These are phyloP conservation scores for Aaosphaeria arxii DNA, from an alignment of 2,329 filamentous ascomycete species.

Conservation along the genomic window DNA sequence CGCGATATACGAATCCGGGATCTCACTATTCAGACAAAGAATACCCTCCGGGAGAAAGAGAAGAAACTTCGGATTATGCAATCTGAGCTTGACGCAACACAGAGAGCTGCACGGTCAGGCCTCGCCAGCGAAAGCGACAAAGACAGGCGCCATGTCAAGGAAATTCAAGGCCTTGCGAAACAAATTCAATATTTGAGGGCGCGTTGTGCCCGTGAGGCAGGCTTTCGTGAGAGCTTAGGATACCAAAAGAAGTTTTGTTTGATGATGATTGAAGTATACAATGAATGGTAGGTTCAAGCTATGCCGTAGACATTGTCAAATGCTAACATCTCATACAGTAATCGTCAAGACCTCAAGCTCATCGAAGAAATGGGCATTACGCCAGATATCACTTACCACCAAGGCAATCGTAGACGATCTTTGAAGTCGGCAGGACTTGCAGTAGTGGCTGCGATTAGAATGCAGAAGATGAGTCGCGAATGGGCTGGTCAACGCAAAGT, in stretches of 20 bases:
- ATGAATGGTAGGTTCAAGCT: slow-evolving; percentile 73
- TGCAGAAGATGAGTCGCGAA: slow-evolving; percentile 47
- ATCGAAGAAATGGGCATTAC: slow-evolving; percentile 78
- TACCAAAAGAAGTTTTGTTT: slow-evolving; percentile 84
- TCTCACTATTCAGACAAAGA: slow-evolving; percentile 7
- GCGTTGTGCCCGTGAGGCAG: slow-evolving; percentile 74
- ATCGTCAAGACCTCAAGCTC: slow-evolving; percentile 84
- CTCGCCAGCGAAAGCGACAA: slow-evolving; percentile 47
- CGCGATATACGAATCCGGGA: slow-evolving; percentile 11
- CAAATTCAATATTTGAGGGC: slow-evolving; percentile 91
- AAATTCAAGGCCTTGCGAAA: slow-evolving; percentile 77
- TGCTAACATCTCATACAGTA: slow-evolving; percentile 55
- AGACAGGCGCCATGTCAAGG: slow-evolving; percentile 68
- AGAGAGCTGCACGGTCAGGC: slow-evolving; percentile 26
- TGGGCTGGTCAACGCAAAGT: slow-evolving; percentile 53
- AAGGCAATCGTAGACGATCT: slow-evolving; percentile 38
- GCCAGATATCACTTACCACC: slow-evolving; percentile 44
- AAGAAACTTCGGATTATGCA: slow-evolving; percentile 22
- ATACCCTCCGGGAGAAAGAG: slow-evolving; percentile 21
- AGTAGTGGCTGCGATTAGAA: slow-evolving; percentile 50
- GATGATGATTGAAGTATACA: slow-evolving; percentile 76
- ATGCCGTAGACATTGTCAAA: neutral
- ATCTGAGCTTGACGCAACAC: slow-evolving; percentile 21
- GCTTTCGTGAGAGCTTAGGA: slow-evolving; percentile 74
- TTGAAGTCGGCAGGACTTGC: slow-evolving; percentile 49